These are phyloP conservation scores for Fusarium armeniacum DNA, from an alignment of 2,329 filamentous ascomycete genomes.

Conservation along the genomic window DNA sequence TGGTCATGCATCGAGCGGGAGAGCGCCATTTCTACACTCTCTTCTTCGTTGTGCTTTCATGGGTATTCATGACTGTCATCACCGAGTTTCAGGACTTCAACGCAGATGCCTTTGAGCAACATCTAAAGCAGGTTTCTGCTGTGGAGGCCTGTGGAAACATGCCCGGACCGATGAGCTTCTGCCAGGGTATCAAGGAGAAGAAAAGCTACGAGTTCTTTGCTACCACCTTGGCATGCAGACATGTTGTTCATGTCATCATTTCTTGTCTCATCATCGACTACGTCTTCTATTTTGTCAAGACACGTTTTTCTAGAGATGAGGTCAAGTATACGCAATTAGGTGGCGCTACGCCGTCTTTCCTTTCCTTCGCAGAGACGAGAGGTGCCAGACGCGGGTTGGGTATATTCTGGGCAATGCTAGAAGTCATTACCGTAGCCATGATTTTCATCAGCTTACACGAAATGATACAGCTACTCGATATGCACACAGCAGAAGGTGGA, in stretches of 20 bases:
- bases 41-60: not conserved
- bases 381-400: not conserved
- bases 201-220: slow-evolving; percentile 5
- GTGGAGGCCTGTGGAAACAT: not conserved
- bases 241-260: not conserved
- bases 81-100: not conserved
- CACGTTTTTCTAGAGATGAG: not conserved
- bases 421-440: accelerated
- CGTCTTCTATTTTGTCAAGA: not conserved
- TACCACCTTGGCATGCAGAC: not conserved
- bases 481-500: not conserved
- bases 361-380: not conserved
- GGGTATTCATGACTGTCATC: slow-evolving; percentile 1
- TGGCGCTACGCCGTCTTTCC: accelerated
- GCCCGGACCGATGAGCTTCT: slow-evolving; percentile 11
- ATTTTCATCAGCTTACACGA: not conserved
- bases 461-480: not conserved
- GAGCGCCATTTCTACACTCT: slow-evolving; percentile 1
- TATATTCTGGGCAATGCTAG: not conserved
- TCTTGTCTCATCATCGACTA: slow-evolving; percentile 1
- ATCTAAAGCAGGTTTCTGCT: slow-evolving; percentile 2
- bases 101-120: not conserved
- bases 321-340: not conserved
- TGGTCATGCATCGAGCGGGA: not conserved
- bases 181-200: slow-evolving; percentile 11